Evolutionary conservation across 208 protist genomes (phyloP), one percentile per base, ranked within the genome.

Genomic region (Leishmania tropica): DNA sequence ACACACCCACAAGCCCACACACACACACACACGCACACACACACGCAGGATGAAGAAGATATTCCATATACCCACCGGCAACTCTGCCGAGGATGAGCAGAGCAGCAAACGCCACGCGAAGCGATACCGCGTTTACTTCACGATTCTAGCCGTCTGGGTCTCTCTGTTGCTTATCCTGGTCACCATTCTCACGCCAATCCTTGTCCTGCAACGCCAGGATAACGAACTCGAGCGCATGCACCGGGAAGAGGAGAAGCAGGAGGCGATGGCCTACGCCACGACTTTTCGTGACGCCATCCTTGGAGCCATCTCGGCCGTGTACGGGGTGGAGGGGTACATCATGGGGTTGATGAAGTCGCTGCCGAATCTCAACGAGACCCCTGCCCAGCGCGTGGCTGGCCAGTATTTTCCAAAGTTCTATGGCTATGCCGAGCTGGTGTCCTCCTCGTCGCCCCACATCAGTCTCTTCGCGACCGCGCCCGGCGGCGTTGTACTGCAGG

Each of bases 401-500:
- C 82, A 80, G 21, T 79, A 71, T 51, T 85, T 85, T 31, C 13
- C 53, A 64, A 75, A 47, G 60, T 81, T 81, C 42, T 54, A 81
- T 51, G 40, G 45, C 40, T 85, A 81, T 72, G 83, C 88, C 5
- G 47, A 75, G 7, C 75, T 83, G 28, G 62, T 83, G 40, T 64
- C 75, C 53, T 85, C 75, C n/a, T 58, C 81, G n/a, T 35, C 83
- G 37, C 11, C 37, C 28, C 80, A 65, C 40, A 76, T 86, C 24
- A 75, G 53, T 28, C 71, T 85, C 45, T 78, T 87, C 13, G 78
- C 89, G 0, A 82, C 91, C 28, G 89, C 92, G 1, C 94, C 94
- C 2, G 92, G 94, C 21, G 94, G 91, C 19, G 90, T 94, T 19
- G 80, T 92, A 6, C 73, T 83, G 19, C 84, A 94, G 68, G 85